Base-by-base conservation (phyloP, 1,284 basidiomycete genomes). In the Melampsora americana region DNA sequence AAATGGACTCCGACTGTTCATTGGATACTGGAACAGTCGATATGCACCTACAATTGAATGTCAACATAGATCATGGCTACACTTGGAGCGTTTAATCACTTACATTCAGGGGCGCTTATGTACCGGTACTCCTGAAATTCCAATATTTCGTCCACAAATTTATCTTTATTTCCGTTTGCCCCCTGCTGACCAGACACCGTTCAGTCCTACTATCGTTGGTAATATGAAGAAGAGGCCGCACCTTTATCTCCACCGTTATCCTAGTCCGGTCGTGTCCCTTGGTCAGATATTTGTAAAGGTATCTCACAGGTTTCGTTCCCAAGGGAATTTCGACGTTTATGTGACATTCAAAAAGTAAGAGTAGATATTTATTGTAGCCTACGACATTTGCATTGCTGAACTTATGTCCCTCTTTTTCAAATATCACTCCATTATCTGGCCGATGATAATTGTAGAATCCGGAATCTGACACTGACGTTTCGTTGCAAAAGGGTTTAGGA, bases 321-420 rank as follows among this genome's bases (percentile, higher is more conserved):
- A 23, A 62, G 26, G 26, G 60, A 32, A 62, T 28, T 12, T 62
- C 60, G 7, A 59, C 53, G 39, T 72, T 72, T n/a, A 72, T 62
- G 42, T 72, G 69, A 30, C 69, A 72, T 12, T 65, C n/a, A 35
- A 50, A 35, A 9, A 16, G 28, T 5, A 64, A 11, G 1, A 28
- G 23, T 0, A 72, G n/a, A 30, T 48, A 72, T 14, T 64, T 64
- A 28, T 72, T 72, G 20, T 72, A 65, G 23, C 61, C 30, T 0
- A 65, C 61, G 4, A 65, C 61, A 35, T 53, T 14, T 0, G 16
- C 16, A 53, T 72, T 72, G 12, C 4, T 3, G 12, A 14, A 18
- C 7, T 39, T 20, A 14, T 26, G 16, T 16, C 3, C n/a, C 1
- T n/a, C 28, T 12, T 56, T 56, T 1, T 23, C 12, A 56, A 23